Base-by-base conservation (phyloP, 257 asterid species). In the Euphrasia confusa region DNA sequence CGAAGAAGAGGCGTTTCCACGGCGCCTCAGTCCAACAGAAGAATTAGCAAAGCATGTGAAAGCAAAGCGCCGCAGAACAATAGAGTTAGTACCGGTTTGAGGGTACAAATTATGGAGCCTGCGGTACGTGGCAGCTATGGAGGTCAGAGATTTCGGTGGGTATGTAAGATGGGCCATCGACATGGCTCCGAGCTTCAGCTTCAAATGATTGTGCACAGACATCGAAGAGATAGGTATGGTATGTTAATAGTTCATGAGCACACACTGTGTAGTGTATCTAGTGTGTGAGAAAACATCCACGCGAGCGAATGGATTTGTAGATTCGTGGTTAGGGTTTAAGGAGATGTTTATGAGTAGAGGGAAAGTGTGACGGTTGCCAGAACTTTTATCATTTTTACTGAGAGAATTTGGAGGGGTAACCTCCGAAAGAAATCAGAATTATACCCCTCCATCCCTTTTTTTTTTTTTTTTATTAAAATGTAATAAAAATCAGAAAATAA, bases 141-240 rank as follows among this genome's bases (percentile, higher is more conserved):
- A 71, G 66, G 73, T 61, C 59, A 74, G 24, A 0, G 81, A 72
- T 10, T 72, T 72, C 2, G 71, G 75, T 56, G 76, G 55, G 65
- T 48, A 55, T 5, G 73, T 66, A 65, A 71, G 70, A 65, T 63
- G 74, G 35, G 82, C 69, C 71, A 79, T 60, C 54, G 77, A 63
- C 77, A 83, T 71, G 70, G 87, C 87, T 64, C 75, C 71, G 73
- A 71, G 77, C 78, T 79, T 80, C 45, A 75, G 65, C n/a, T 59
- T 76, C 45, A 76, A 56, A 58, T 61, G 69, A 49, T 78, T 80
- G 33, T 67, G 76, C 32, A 47, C 26, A 26, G 73, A 56, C 32
- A 72, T 55, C 5, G 84, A 68, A 54, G 82, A 70, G 63, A 37
- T 54, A 63, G 74, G 64, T 73, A 72, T 73, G 39, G 59, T 69